A percentile compares a stretch with the other conserved stretches of the same genome.
phyloP scores from a whole-genome alignment of 2,329 filamentous ascomycete genomes.

The Thelonectria blattea region DNA sequence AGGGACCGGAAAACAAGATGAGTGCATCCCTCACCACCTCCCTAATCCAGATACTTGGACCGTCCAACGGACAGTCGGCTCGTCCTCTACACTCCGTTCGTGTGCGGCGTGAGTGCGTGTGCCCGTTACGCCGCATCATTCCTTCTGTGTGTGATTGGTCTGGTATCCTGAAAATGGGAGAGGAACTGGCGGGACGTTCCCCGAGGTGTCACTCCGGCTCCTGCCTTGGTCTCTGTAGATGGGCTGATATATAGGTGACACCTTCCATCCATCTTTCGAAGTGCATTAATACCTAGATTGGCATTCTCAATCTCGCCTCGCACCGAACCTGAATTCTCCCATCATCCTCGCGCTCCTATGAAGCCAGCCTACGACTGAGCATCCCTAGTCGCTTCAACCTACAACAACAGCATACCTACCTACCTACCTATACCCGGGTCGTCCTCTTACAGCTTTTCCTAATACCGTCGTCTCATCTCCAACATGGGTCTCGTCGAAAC shows the following conservation, averaged over 20 bases:
- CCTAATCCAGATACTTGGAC: too few relatives aligned
- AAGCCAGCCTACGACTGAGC: too few relatives aligned
- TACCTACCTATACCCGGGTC: too few relatives aligned
- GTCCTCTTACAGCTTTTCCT: background rate
- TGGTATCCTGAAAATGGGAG: background rate
- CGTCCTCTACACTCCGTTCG: slow-evolving; percentile 20
- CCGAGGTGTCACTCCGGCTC: background rate
- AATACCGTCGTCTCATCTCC: background rate
- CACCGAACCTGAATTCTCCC: too few relatives aligned
- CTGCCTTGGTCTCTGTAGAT: background rate
- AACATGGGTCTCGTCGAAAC: slow-evolving; percentile 59
- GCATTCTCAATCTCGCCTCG: too few relatives aligned
- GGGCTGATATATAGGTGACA: background rate
- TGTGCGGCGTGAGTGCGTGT: background rate
- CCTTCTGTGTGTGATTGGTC: background rate
- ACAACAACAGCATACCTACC: too few relatives aligned
- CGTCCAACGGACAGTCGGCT: slow-evolving; percentile 21
- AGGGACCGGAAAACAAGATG: slow-evolving; percentile 12
- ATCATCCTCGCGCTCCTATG: too few relatives aligned
- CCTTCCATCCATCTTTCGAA: too few relatives aligned
- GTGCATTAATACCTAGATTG: too few relatives aligned
- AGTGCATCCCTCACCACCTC: background rate
- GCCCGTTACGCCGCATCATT: background rate
- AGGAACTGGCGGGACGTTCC: background rate
- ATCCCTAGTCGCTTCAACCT: background rate